Base-by-base conservation (phyloP, 1,139 yeast genomes). In the Taphrina communis region DNA sequence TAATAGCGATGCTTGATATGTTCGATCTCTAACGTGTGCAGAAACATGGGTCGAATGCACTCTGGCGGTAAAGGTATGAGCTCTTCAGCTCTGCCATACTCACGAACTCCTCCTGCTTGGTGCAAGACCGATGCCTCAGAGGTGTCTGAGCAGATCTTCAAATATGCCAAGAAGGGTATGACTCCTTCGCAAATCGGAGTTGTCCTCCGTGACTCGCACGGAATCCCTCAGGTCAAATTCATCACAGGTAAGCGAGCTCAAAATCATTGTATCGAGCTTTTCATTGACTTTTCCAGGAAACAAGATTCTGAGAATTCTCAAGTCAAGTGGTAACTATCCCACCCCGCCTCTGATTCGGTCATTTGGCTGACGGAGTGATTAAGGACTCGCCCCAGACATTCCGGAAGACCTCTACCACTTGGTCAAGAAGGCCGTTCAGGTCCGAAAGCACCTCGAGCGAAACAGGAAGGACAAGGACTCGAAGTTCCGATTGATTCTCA, bases 401-500 rank as follows among this genome's bases (percentile, higher is more conserved):
- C 99, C 99, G 85, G 99, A 94, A 88, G 99, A 94, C 83, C 90
- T 94, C 81, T 94, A 94, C 95, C 93, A 85, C 85, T 90, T 94
- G 85, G 95, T 94, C 82, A 94, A 94, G 93, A 94, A 94, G 89
- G 99, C 99, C 83, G 98, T 94, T 80, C 82, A 97, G 77, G 97
- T 95, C 84, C 93, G 99, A 91, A 95, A 95, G 90, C 99, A 94
- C 86, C 90, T 94, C 83, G 99, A 95, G 87, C 91, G 96, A 86
- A 94, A 94, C 97, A 92, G 99, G 90, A 95, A 94, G 88, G 99
- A 94, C 86, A 93, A 94, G 89, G 99, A 94, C 86, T 94, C 99
- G 79, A 94, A 94, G 87, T 94, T 95, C 96, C 92, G 99, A 89
- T 91, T 94, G 82, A 94, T 94, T 94, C 89, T 94, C 85, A 92